These are phyloP conservation scores for Closterium sp. DNA, from an alignment of 139 green algal species.

Conservation along the genomic window DNA sequence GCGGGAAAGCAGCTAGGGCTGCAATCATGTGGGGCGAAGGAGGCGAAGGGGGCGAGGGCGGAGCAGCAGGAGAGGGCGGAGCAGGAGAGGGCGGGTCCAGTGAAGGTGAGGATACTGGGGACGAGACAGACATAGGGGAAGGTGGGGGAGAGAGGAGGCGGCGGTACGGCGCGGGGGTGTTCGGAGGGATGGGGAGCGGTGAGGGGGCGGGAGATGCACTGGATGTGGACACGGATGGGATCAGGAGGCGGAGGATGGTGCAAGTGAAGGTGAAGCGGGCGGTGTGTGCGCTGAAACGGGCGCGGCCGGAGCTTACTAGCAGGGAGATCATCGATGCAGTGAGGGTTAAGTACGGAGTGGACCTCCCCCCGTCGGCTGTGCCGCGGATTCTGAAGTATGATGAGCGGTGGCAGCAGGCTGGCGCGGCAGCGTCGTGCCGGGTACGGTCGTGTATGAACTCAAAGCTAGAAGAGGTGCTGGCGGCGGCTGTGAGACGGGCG, in stretches of 20 bases:
- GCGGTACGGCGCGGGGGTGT: background rate
- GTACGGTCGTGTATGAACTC: background rate
- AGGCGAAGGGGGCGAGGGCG: background rate
- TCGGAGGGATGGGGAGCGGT: background rate
- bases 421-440: background rate
- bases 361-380: background rate
- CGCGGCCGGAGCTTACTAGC: background rate
- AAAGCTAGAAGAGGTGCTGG: background rate
- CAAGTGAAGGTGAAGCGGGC: background rate
- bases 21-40: background rate
- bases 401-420: background rate
- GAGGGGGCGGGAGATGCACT: background rate
- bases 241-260: background rate
- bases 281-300: background rate
- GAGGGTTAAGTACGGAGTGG: background rate
- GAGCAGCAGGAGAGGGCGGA: background rate
- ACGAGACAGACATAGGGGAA: background rate
- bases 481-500: background rate
- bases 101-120: background rate
- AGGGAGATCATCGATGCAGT: background rate
- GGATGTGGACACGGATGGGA: background rate
- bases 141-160: background rate
- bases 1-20: background rate
- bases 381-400: background rate
- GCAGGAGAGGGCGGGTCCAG: background rate